Evolutionary conservation across 805 yeast species (phyloP).

Genomic region (Barnettozyma salicaria): DNA sequence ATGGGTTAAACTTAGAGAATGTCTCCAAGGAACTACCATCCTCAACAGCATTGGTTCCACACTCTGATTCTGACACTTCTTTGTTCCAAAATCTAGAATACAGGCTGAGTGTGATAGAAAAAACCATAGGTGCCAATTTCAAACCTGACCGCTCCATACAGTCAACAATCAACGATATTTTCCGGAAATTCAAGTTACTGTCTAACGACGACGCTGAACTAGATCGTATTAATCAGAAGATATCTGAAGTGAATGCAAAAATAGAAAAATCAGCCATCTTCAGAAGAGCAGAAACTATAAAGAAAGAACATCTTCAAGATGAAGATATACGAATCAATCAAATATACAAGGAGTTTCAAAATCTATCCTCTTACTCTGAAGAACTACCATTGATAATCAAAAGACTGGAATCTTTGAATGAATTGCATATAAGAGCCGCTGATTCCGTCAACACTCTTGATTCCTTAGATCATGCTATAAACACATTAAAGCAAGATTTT

Average conservation of each 20-base stretch:
- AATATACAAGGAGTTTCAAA: constrained; percentile 19
- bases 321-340: constrained; percentile 25
- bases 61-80: background rate
- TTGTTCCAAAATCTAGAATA: constrained; percentile 11
- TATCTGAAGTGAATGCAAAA: constrained; percentile 24
- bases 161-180: constrained; percentile 26
- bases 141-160: constrained; percentile 18
- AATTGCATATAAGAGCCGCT: constrained; percentile 19
- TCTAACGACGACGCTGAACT: constrained; percentile 23
- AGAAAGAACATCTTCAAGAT: constrained; percentile 17
- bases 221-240: constrained; percentile 15
- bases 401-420: constrained; percentile 24
- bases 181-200: constrained; percentile 26
- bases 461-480: constrained; percentile 18
- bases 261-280: constrained; percentile 25
- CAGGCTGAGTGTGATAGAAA: constrained; percentile 16
- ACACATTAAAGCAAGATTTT: constrained; percentile 21
- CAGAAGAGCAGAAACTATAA: constrained; percentile 18
- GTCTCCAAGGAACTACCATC: background rate
- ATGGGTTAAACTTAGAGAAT: constrained; percentile 1
- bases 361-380: constrained; percentile 16
- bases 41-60: background rate
- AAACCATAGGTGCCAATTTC: constrained; percentile 15
- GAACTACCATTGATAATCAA: constrained; percentile 25
- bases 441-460: constrained; percentile 18